Conservation (phyloP, 768 basidiomycete genomes). For the Pluteus cervinus region DNA sequence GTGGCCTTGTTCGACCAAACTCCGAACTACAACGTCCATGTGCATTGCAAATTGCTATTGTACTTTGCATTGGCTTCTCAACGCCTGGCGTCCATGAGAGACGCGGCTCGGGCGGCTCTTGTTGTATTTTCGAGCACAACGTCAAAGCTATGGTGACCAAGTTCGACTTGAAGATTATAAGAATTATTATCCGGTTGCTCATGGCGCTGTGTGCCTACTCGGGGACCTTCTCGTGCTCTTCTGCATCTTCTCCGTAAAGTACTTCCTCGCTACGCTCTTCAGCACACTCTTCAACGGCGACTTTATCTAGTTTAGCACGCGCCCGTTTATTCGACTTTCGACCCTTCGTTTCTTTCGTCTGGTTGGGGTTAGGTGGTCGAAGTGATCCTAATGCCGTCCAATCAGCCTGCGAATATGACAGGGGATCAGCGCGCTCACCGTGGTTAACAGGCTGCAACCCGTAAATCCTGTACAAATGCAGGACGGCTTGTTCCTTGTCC, state of each 20-base stretch:
- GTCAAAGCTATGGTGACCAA: too few relatives aligned
- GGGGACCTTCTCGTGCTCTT: constrained; percentile 3
- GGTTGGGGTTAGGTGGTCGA: constrained; percentile 34
- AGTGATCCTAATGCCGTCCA: constrained; percentile 25
- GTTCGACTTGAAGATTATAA: too few relatives aligned
- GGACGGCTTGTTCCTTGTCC: constrained; percentile 90
- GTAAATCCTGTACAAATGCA: constrained; percentile 80
- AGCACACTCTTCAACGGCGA: constrained; percentile 4
- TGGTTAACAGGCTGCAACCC: constrained; percentile 57
- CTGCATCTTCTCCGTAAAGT: constrained; percentile 3
- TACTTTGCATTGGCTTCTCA: too few relatives aligned
- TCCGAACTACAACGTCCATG: too few relatives aligned
- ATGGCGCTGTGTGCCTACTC: too few relatives aligned
- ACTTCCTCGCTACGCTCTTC: constrained; percentile 5
- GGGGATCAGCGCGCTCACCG: constrained; percentile 29
- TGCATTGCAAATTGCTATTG: too few relatives aligned
- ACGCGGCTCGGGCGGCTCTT: too few relatives aligned
- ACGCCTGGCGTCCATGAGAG: too few relatives aligned
- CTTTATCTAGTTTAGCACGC: constrained; percentile 11
- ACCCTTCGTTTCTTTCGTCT: constrained; percentile 37
- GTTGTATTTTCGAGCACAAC: too few relatives aligned
- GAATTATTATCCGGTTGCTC: too few relatives aligned
- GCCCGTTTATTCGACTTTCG: constrained; percentile 35
- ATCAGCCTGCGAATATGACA: background rate
- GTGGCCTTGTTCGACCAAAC: too few relatives aligned